Conservation (phyloP, 2,329 filamentous ascomycete species). For the Blastomyces percursus region DNA sequence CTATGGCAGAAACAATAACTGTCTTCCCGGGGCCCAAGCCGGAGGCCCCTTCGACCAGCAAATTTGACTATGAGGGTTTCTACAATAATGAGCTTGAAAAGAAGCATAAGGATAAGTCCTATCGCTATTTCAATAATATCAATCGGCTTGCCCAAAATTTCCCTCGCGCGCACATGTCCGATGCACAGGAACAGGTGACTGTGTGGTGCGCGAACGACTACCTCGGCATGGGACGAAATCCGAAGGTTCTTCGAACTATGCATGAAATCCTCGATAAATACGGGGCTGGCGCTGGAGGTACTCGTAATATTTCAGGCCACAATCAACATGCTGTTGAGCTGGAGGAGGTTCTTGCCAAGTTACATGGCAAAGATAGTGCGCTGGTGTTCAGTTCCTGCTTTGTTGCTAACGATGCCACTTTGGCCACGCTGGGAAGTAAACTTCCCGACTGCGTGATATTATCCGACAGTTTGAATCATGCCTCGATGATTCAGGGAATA, state of each 20-base stretch:
- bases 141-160: slow-evolving; percentile 96
- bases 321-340: slow-evolving; percentile 85
- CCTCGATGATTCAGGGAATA: slow-evolving; percentile 98
- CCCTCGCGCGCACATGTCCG: slow-evolving; percentile 82
- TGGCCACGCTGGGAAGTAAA: slow-evolving; percentile 94
- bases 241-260: slow-evolving; percentile 77
- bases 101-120: slow-evolving; percentile 99
- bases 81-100: slow-evolving; percentile 85
- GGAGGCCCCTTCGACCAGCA: slow-evolving; percentile 40
- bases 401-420: slow-evolving; percentile 92
- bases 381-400: slow-evolving; percentile 97
- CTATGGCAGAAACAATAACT: slow-evolving; percentile 8
- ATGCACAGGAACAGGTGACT: slow-evolving; percentile 72
- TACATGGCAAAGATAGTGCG: slow-evolving; percentile 85
- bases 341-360: slow-evolving; percentile 68
- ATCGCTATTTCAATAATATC: slow-evolving; percentile 99
- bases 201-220: slow-evolving; percentile 99
- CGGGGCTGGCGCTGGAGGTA: slow-evolving; percentile 88
- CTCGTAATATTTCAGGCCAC: slow-evolving; percentile 94
- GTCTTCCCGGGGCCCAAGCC: slow-evolving; percentile 27
- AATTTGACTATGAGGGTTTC: slow-evolving; percentile 85
- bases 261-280: slow-evolving; percentile 91
- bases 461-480: slow-evolving; percentile 96
- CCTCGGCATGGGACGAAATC: slow-evolving; percentile 91
- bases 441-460: slow-evolving; percentile 93